These are phyloP conservation scores for Mallotus nudiflorus DNA, from an alignment of 345 rosid genomes.

Conservation along the genomic window DNA sequence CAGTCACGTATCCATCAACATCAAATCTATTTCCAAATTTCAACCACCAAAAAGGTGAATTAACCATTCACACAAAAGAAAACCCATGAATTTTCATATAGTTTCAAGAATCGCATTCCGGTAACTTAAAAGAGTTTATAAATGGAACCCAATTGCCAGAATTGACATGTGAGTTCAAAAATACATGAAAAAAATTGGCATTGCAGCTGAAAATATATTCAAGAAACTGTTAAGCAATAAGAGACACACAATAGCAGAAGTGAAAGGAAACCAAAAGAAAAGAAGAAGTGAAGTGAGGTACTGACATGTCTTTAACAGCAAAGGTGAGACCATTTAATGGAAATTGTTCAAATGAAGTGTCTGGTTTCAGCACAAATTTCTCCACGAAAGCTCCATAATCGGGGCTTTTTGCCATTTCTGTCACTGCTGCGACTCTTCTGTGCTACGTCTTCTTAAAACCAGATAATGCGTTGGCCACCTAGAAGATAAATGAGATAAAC, in stretches of 20 bases:
- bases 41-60: background rate
- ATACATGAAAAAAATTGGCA: background rate
- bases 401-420: slow-evolving; percentile 43
- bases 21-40: slow-evolving; percentile 57
- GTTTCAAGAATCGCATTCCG: too few relatives aligned
- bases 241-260: background rate
- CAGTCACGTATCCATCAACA: slow-evolving; percentile 73
- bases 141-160: slow-evolving; percentile 17
- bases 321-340: slow-evolving; percentile 69
- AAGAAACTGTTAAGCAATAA: background rate
- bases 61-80: background rate
- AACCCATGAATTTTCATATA: too few relatives aligned
- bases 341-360: slow-evolving; percentile 44
- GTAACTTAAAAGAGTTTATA: too few relatives aligned
- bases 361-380: slow-evolving; percentile 55
- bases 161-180: background rate
- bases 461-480: background rate
- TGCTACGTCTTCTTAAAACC: background rate
- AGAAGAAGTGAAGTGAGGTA: background rate
- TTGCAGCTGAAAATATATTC: background rate
- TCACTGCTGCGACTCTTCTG: background rate
- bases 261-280: background rate
- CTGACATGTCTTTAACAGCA: slow-evolving; percentile 91
- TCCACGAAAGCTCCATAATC: slow-evolving; percentile 86
- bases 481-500: background rate